phyloP scores from a whole-genome alignment of 768 basidiomycete species.

The Gautieria morchelliformis region DNA sequence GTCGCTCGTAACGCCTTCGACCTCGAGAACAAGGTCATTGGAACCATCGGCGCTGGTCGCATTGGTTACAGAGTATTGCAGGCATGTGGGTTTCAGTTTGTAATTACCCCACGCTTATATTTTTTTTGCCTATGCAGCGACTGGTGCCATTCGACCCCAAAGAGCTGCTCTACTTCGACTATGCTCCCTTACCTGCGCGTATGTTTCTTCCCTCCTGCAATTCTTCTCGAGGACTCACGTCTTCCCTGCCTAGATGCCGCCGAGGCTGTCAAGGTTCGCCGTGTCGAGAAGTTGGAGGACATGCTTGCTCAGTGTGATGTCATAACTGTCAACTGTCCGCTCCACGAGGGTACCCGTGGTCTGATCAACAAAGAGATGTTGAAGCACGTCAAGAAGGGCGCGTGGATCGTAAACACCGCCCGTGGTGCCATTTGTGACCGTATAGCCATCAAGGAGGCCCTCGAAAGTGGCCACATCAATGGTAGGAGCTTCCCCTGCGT shows the following conservation, averaged over 20 bases:
- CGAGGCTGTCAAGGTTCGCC: conserved; percentile 56
- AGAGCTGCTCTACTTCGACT: conserved; percentile 87
- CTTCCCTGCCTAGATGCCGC: conserved; percentile 38
- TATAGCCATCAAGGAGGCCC: conserved; percentile 66
- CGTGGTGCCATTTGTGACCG: conserved; percentile 87
- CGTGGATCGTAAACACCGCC: conserved; percentile 90
- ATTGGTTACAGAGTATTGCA: conserved; percentile 79
- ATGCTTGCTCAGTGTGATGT: conserved; percentile 52
- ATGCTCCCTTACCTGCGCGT: conserved; percentile 61
- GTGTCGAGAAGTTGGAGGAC: conserved; percentile 74
- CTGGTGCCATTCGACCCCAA: conserved; percentile 79
- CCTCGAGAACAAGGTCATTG: conserved; percentile 84
- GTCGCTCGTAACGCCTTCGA: conserved; percentile 80
- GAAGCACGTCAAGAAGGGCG: conserved; percentile 83
- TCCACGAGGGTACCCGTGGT: conserved; percentile 77
- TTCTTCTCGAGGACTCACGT: conserved; percentile 10
- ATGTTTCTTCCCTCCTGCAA: conserved; percentile 1
- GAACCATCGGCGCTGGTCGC: conserved; percentile 75
- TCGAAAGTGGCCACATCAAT: conserved; percentile 64
- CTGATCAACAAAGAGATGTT: conserved; percentile 77
- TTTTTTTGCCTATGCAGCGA: conserved; percentile 35
- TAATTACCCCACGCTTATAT: not conserved
- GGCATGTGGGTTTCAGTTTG: conserved; percentile 5
- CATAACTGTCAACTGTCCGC: conserved; percentile 79
- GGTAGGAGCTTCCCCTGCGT: conserved; percentile 25